Conservation (phyloP, 345 rosid genomes). For the Conringia planisiliqua region DNA sequence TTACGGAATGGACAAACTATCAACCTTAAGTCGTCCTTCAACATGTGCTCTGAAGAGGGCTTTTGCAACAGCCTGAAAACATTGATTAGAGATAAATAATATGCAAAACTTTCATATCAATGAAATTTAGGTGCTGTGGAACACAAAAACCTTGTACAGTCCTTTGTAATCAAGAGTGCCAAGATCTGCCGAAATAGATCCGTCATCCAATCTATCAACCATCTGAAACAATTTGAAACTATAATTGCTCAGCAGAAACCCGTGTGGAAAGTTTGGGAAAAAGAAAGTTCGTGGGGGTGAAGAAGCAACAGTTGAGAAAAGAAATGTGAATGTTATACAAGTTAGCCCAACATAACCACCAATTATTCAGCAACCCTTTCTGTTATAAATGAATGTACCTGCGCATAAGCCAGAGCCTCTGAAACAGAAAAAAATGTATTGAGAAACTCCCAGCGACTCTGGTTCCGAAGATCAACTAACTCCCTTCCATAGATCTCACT, state of each 20-base stretch:
- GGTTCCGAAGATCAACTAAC: constrained; percentile 87
- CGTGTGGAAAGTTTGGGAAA: neutral
- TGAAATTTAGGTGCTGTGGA: constrained; percentile 6
- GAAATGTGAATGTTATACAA: neutral
- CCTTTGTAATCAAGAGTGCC: constrained; percentile 83
- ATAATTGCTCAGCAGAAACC: constrained; percentile 1
- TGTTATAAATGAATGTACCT: constrained; percentile 41
- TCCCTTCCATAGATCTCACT: constrained; percentile 97
- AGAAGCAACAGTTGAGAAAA: neutral
- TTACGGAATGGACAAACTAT: neutral
- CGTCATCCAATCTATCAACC: constrained; percentile 93
- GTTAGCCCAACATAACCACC: neutral
- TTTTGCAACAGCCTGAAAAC: constrained; percentile 85
- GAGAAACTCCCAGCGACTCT: constrained; percentile 87
- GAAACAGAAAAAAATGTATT: constrained; percentile 94
- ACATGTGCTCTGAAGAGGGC: constrained; percentile 97
- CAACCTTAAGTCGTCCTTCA: constrained; percentile 95
- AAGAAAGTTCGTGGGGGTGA: neutral
- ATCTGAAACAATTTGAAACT: constrained; percentile 45
- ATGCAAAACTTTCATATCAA: constrained; percentile 6
- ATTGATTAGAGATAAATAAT: constrained; percentile 16
- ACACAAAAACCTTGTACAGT: constrained; percentile 69
- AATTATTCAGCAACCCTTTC: neutral
- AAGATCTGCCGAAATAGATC: constrained; percentile 63
- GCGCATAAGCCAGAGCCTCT: constrained; percentile 92